Evolutionary conservation across 495 filamentous ascomycete species (phyloP).

Genomic region (Penicillium parvum): DNA sequence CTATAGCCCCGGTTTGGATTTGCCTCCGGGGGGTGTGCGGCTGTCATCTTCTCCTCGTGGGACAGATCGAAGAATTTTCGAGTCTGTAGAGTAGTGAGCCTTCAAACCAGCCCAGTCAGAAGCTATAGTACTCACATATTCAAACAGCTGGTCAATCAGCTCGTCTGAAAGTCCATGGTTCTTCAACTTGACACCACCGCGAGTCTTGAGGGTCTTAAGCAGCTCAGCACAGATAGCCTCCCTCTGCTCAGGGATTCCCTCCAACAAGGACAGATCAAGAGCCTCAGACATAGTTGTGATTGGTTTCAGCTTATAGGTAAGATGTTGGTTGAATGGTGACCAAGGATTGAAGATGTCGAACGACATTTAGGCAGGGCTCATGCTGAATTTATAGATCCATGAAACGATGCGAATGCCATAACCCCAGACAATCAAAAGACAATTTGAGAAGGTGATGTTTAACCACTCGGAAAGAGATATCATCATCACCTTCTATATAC

Average conservation of each 20-base stretch:
- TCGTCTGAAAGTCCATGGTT: conserved; percentile 26
- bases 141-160: conserved; percentile 20
- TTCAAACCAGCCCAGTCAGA: neutral
- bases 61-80: conserved; percentile 40
- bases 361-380: neutral
- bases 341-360: neutral
- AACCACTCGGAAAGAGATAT: neutral
- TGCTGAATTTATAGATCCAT: neutral
- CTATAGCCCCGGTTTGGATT: conserved; percentile 54
- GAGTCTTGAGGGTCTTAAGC: conserved; percentile 18
- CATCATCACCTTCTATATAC: neutral
- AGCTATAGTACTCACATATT: conserved; percentile 12
- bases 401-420: neutral
- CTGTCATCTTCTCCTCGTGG: conserved; percentile 40
- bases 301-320: neutral
- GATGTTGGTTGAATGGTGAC: neutral
- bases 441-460: neutral
- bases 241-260: conserved; percentile 21
- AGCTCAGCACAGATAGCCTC: conserved; percentile 9
- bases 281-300: conserved; percentile 12
- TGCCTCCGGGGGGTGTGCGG: conserved; percentile 52
- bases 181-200: conserved; percentile 21
- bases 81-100: conserved; percentile 1
- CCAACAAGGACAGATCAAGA: conserved; percentile 20
- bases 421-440: neutral